Evolutionary conservation across 2,329 filamentous ascomycete species (phyloP), one percentile per base, ranked within the genome.

Genomic region (Fusarium sp.): DNA sequence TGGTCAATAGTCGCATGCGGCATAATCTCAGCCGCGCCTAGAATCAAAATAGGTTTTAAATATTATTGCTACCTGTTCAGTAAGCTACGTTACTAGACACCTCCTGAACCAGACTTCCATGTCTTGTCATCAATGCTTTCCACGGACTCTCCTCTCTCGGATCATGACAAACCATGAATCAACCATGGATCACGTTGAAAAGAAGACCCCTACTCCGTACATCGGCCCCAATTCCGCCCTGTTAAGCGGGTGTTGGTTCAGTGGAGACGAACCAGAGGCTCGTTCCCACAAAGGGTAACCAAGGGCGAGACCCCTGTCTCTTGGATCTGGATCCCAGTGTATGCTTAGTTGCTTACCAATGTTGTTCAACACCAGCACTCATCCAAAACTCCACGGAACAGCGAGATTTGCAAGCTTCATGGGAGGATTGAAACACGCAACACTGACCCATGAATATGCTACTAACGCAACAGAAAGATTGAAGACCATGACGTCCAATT

Each of bases 331-430:
- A 36, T 36, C n/a, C 28, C 10, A 31, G 10, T 31, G 28, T 31
- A 31, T 31, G 28, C 28, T 31, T 31, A 24, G 13, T 14, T 46
- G 47, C 44, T 64, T 50, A 45, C 44, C 43, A 57, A 50, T 44
- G 19, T 26, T 40, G 6, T 22, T 39, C 51, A 65, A 65, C 40
- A 39, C 45, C 52, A 62, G 22, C 24, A 6, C 34, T 42, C 1
- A 8, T 22, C 21, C 33, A 24, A 38, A 38, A 38, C 40, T 52
- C 39, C 57, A 64, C 39, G 57, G 58, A 70, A 46, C 50, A 59
- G 13, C 26, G 53, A 51, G 39, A 54, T 59, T 40, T 57, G 46
- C 40, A 61, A 69, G 42, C 42, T 52, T 68, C 60, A 53, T 9
- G n/a, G 53, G 33, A 21, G 15, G 21, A 10, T 38, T 17, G 9